These are phyloP conservation scores for Salix dunnii DNA, from an alignment of 345 rosid species.

Conservation along the genomic window DNA sequence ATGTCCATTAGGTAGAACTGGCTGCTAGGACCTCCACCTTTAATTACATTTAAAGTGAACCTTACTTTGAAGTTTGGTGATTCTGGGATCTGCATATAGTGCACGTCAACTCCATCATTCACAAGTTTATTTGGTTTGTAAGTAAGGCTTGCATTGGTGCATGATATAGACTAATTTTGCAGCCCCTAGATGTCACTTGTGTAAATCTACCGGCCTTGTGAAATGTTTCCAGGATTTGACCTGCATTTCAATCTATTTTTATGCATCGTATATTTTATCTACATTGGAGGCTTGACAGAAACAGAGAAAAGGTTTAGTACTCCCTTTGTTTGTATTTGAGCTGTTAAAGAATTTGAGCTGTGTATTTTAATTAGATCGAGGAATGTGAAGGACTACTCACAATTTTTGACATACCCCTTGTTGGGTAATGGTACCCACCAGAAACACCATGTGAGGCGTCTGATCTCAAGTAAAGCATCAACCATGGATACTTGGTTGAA, in stretches of 20 bases:
- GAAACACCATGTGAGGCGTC: slow-evolving; percentile 24
- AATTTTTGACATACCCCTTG: slow-evolving; percentile 29
- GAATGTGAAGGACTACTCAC: slow-evolving; percentile 10
- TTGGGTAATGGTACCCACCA: slow-evolving; percentile 29
- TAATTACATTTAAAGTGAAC: slow-evolving; percentile 21
- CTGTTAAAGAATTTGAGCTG: not conserved
- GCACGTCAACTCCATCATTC: not conserved
- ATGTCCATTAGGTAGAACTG: slow-evolving; percentile 31
- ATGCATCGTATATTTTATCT: too few relatives aligned
- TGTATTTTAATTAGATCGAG: not conserved
- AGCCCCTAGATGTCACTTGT: not conserved
- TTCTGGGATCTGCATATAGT: slow-evolving; percentile 20
- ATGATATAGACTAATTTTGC: not conserved
- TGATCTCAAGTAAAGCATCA: slow-evolving; percentile 35
- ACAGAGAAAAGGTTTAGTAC: not conserved
- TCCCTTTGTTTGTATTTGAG: too few relatives aligned
- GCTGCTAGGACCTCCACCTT: slow-evolving; percentile 26
- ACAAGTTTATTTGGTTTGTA: slow-evolving; percentile 5
- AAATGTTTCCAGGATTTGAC: not conserved
- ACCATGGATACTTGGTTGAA: slow-evolving; percentile 29
- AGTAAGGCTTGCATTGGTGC: not conserved
- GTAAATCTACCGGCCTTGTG: not conserved
- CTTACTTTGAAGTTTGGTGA: slow-evolving; percentile 31
- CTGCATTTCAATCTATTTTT: too few relatives aligned
- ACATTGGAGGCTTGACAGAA: too few relatives aligned